A percentile compares a stretch with the other conserved stretches of the same genome.
Conservation (phyloP, 139 green algal genomes). For the Tetradesmus obliquus region DNA sequence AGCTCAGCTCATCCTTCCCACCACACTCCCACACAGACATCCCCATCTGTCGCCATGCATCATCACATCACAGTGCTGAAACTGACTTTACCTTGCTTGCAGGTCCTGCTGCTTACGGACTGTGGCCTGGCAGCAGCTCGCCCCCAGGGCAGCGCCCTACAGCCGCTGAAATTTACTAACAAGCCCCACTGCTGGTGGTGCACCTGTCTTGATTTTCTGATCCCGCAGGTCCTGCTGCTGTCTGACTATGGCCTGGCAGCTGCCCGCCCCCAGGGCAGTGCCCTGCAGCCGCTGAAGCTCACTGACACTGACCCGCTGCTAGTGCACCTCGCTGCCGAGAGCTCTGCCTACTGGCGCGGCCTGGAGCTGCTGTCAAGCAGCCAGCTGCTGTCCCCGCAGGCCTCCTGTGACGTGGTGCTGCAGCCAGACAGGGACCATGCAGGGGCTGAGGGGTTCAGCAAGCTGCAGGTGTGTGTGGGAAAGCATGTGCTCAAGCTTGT, state of each 20-base stretch:
- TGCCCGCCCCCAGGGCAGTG: not conserved
- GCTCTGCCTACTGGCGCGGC: slow-evolving; percentile 57
- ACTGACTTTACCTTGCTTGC: not conserved
- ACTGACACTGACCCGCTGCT: slow-evolving; percentile 32
- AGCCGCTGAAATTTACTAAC: slow-evolving; percentile 48
- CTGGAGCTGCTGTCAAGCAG: slow-evolving; percentile 40
- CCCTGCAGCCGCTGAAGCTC: slow-evolving; percentile 47
- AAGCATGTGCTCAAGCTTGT: no score
- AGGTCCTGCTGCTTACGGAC: slow-evolving; percentile 51
- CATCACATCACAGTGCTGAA: not conserved
- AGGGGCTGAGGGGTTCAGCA: slow-evolving; percentile 20
- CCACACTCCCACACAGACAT: no score
- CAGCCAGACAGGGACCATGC: slow-evolving; percentile 25
- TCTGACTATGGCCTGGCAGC: slow-evolving; percentile 44
- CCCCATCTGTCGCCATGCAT: no score
- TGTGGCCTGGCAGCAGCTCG: slow-evolving; percentile 33
- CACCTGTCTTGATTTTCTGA: no score
- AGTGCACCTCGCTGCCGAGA: slow-evolving; percentile 47
- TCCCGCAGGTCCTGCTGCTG: slow-evolving; percentile 24
- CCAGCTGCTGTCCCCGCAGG: not conserved
- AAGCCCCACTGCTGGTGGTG: slow-evolving; percentile 12
- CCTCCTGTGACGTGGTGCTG: slow-evolving; percentile 33
- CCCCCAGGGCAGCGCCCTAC: not conserved
- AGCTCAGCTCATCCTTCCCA: no score
- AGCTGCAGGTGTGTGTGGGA: slow-evolving; percentile 21